A percentile compares a stretch with the other conserved stretches of the same genome.
phyloP scores from a whole-genome alignment of 306 rosid species.

The Cicer cuneatum region DNA sequence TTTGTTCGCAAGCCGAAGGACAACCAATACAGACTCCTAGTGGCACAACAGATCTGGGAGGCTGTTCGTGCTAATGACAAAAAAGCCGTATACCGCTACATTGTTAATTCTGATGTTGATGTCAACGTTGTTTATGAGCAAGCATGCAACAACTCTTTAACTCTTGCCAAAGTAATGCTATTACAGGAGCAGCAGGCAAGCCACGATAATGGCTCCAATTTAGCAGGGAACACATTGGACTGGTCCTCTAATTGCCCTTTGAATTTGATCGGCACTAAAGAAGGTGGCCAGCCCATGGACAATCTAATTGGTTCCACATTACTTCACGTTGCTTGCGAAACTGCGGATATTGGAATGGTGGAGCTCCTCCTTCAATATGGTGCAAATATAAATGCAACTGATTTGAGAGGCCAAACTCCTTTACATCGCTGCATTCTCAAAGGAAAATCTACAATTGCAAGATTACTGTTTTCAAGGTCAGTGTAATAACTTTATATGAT shows the following conservation, averaged over 20 bases:
- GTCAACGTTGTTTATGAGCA: conserved; percentile 76
- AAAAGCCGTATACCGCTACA: conserved; percentile 90
- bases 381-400: conserved; percentile 77
- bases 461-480: conserved; percentile 89
- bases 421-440: conserved; percentile 77
- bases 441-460: conserved; percentile 63
- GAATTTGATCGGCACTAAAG: conserved; percentile 61
- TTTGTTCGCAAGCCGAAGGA: conserved; percentile 86
- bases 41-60: conserved; percentile 93
- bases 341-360: conserved; percentile 92
- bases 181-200: conserved; percentile 78
- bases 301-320: conserved; percentile 83
- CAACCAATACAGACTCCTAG: conserved; percentile 66
- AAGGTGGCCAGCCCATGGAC: conserved; percentile 64
- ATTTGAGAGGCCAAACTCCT: conserved; percentile 82
- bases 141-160: conserved; percentile 65
- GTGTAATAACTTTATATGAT: conserved; percentile 23
- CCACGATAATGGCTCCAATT: conserved; percentile 62
- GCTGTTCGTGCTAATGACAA: conserved; percentile 90
- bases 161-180: conserved; percentile 94
- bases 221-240: conserved; percentile 67
- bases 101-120: conserved; percentile 83
- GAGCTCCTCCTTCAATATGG: conserved; percentile 98
- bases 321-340: conserved; percentile 95
- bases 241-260: conserved; percentile 69